Percentiles rank a stretch among this genome's conserved stretches.
Conservation (phyloP, 2,329 filamentous ascomycete genomes). For the Ophiostoma perfectum region DNA sequence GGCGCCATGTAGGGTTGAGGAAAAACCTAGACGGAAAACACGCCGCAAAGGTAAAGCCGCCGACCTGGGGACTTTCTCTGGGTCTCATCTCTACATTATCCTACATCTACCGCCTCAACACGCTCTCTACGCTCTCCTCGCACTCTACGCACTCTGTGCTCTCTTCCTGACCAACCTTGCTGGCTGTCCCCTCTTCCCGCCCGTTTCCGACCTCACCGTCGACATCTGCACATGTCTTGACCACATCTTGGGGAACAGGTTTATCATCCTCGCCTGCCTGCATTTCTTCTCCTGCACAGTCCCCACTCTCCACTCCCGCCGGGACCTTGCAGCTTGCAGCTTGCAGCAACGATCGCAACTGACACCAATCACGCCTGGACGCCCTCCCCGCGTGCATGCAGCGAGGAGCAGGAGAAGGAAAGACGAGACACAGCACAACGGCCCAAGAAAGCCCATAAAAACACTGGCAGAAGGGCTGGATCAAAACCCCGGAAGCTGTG, state of each 20-base stretch:
- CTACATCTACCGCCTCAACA: no score
- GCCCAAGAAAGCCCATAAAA: background rate
- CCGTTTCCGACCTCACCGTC: background rate
- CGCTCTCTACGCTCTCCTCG: background rate
- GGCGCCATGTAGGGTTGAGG: constrained; percentile 24
- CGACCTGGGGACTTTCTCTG: background rate
- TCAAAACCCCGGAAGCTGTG: background rate
- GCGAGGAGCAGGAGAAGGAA: background rate
- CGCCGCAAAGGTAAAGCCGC: constrained; percentile 13
- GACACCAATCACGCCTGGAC: constrained; percentile 15
- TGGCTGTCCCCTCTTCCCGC: background rate
- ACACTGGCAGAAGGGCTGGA: background rate
- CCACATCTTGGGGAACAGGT: background rate
- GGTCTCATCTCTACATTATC: constrained; percentile 1
- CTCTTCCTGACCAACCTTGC: background rate
- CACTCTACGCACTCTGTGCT: background rate
- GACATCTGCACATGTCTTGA: background rate
- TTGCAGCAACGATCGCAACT: constrained; percentile 22
- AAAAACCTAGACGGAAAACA: constrained; percentile 17
- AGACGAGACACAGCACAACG: background rate
- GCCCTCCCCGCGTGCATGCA: constrained; percentile 15
- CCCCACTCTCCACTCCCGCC: constrained; percentile 16
- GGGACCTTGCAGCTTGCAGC: constrained; percentile 25
- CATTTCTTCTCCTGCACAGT: constrained; percentile 10
- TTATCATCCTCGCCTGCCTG: background rate